Evolutionary conservation across 2,329 filamentous ascomycete genomes (phyloP).

Genomic region (Colletotrichum sp.): DNA sequence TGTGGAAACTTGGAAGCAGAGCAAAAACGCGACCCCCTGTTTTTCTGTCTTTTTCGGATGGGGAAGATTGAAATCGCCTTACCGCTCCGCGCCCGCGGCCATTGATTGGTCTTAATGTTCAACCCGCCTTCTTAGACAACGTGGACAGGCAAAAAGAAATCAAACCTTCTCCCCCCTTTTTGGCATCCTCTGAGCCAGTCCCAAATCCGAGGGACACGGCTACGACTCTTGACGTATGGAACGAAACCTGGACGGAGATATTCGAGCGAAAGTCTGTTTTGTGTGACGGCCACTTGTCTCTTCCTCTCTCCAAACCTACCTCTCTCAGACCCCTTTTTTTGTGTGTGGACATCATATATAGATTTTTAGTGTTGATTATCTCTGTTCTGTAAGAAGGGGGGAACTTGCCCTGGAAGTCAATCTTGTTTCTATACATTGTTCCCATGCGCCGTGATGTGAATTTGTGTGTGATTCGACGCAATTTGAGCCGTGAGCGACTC

Average conservation of each 20-base stretch:
- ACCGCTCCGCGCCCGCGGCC: neutral
- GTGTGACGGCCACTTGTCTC: conserved; percentile 9
- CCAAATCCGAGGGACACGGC: neutral
- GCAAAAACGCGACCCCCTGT: neutral
- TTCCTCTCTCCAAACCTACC: neutral
- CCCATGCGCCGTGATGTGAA: neutral
- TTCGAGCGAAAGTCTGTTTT: conserved; percentile 11
- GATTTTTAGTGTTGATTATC: conserved; percentile 19
- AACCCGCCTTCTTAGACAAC: conserved; percentile 3
- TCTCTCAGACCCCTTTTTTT: neutral
- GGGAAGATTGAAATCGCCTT: conserved; percentile 5
- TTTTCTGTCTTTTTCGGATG: neutral
- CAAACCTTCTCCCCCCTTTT: conserved; percentile 1
- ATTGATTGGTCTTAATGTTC: conserved; percentile 18
- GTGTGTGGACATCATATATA: conserved; percentile 17
- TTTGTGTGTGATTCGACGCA: neutral
- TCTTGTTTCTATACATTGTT: neutral
- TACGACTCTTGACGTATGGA: conserved; percentile 11
- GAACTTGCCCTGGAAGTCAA: conserved; percentile 4
- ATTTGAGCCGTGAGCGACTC: neutral
- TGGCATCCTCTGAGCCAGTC: neutral
- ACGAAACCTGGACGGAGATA: conserved; percentile 12
- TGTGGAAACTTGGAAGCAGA: neutral
- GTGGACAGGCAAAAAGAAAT: conserved; percentile 11
- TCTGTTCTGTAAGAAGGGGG: conserved; percentile 13